These are phyloP conservation scores for Corinectria fuckeliana DNA, from an alignment of 2,329 filamentous ascomycete species.

Conservation along the genomic window DNA sequence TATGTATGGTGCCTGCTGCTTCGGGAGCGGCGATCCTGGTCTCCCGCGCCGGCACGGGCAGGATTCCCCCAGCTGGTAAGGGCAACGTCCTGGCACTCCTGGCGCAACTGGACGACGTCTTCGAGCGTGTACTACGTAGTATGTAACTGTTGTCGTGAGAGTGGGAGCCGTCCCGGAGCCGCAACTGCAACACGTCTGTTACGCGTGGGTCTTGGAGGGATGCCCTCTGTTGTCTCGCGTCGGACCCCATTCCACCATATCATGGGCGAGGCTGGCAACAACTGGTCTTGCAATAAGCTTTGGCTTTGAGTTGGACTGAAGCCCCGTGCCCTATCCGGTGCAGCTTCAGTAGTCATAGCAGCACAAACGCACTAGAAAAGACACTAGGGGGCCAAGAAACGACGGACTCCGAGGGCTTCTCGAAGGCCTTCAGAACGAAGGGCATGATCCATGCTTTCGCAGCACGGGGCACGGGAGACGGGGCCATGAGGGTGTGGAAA, in stretches of 20 bases:
- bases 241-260: background rate
- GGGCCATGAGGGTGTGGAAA: conserved; percentile 19
- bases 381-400: conserved; percentile 4
- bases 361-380: conserved; percentile 2
- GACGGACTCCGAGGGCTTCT: conserved; percentile 31
- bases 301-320: conserved; percentile 7
- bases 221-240: conserved; percentile 3
- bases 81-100: conserved; percentile 9
- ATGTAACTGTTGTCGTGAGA: conserved; percentile 15
- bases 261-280: conserved; percentile 14
- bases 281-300: background rate
- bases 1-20: conserved; percentile 20
- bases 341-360: background rate
- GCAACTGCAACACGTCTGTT: conserved; percentile 14
- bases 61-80: conserved; percentile 27
- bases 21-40: conserved; percentile 14
- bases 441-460: conserved; percentile 29
- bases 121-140: conserved; percentile 12
- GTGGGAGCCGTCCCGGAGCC: conserved; percentile 29
- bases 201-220: conserved; percentile 18
- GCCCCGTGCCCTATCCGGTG: conserved; percentile 3
- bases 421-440: conserved; percentile 38
- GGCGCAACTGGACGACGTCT: conserved; percentile 20
- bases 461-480: conserved; percentile 35
- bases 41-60: conserved; percentile 28